Evolutionary conservation across 2,329 filamentous ascomycete species (phyloP), one percentile per base, ranked within the genome.

Genomic region (Rugonectria rugulosa): DNA sequence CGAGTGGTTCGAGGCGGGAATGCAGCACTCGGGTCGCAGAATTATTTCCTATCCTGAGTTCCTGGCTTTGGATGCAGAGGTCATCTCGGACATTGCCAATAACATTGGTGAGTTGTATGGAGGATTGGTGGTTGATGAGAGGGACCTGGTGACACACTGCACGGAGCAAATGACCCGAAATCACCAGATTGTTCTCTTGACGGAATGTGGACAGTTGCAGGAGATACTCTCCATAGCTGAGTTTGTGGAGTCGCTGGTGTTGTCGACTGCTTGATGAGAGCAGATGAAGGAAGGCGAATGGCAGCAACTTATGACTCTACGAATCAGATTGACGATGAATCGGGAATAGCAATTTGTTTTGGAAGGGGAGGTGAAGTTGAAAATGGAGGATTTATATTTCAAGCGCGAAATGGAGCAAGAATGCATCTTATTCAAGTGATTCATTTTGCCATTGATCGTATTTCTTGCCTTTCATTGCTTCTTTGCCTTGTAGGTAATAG

Each of bases 1-100:
- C 0, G 66, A 69, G 5, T 69, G 66, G 66, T 59, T 68, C 5
- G 66, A 68, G 2, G 61, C 59, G 3, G 57, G 59, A 4, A 38
- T 50, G 0, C 11, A 1, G 4, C 10, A 19, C 9, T 3, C n/a
- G 1, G 27, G 40, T 1, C 19, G 44, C 2, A 41, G 6, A 2
- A 20, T 31, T 3, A 60, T 67, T 2, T 43, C 63, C 0, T 67
- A 67, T 7, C 26, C 57, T 0, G 55, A 65, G 7, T 68, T 65
- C 5, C 0, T 61, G 3, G 42, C 46, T 0, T 17, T 68, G 0
- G 63, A 67, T 4, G 36, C 58, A 0, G 65, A 68, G 8, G 15
- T 67, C 2, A 14, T 68, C 1, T 37, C 49, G 1, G 60, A 65
- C 2, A 27, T 68, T 3, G 37, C 55, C 0, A 42, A 32, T 0